Base-by-base conservation (phyloP, 1,284 basidiomycete genomes). In the Paramarasmius palmivorus region DNA sequence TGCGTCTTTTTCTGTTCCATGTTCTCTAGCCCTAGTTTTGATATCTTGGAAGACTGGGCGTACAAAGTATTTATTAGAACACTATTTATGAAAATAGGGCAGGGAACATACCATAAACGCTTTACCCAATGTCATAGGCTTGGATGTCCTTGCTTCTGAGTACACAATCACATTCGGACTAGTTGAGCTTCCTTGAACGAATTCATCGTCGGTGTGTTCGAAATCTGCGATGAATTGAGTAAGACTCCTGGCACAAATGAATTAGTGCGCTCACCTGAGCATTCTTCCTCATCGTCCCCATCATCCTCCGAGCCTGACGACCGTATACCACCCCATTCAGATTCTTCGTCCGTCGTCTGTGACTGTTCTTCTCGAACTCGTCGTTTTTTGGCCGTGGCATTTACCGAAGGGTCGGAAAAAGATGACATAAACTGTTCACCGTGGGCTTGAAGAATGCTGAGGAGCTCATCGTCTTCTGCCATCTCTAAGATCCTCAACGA, bases 11-110 rank as follows among this genome's bases (percentile, higher is more conserved):
- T 48, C 32, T 38, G 46, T 52, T 56, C 58, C 7, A 52, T 47
- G 20, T 67, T 58, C 26, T 76, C 73, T 47, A 72, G 61, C 10
- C 75, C 74, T 40, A 90, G 57, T 63, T 83, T 85, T 14, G 79
- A 77, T 17, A 90, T 79, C 71, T 87, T 91, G 19, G 90, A 88
- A 2, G 90, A 92, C 90, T 92, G 19, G 2, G 14, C 25, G 60
- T 22, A 23, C 8, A 37, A 8, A 32, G 29, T 36, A 20, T 22
- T 34, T n/a, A 34, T 5, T 2, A 38, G 29, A 19, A 53, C 40
- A 34, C 39, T 22, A 52, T 5, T 46, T 49, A 17, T 50, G 5
- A 34, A 34, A 20, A 15, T 51, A 40, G 46, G 36, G 9, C 57
- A 56, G 17, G 22, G 23, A 20, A 66, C 73, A 52, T 58, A 89